These are phyloP conservation scores for Penicillium freii DNA, from an alignment of 2,329 filamentous ascomycete genomes.

Conservation along the genomic window DNA sequence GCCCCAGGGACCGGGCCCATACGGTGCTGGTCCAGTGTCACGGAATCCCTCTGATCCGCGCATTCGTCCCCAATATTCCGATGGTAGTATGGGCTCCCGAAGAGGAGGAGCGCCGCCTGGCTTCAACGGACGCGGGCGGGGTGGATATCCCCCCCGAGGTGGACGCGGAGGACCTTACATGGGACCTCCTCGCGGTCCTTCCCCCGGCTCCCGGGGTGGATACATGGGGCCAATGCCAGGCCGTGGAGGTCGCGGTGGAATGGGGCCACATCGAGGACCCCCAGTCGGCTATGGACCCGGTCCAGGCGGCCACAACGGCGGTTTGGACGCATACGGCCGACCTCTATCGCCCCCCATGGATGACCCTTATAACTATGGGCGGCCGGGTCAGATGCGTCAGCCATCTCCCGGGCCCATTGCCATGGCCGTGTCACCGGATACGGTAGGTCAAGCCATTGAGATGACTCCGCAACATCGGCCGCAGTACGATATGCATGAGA, in stretches of 20 bases:
- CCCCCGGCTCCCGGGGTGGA: slow-evolving; percentile 45
- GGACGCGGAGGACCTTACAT: slow-evolving; percentile 43
- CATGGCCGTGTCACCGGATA: slow-evolving; percentile 38
- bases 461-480: slow-evolving; percentile 71
- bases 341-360: slow-evolving; percentile 27
- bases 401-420: slow-evolving; percentile 36
- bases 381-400: slow-evolving; percentile 21
- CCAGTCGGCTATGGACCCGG: slow-evolving; percentile 46
- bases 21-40: slow-evolving; percentile 33
- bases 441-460: slow-evolving; percentile 67
- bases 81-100: slow-evolving; percentile 46
- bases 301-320: slow-evolving; percentile 38
- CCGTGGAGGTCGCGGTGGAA: slow-evolving; percentile 40
- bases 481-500: slow-evolving; percentile 19
- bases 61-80: slow-evolving; percentile 48
- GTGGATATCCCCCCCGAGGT: slow-evolving; percentile 51
- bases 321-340: slow-evolving; percentile 38
- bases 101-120: slow-evolving; percentile 41
- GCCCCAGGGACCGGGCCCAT: slow-evolving; percentile 32
- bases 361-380: slow-evolving; percentile 27
- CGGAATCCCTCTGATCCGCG: slow-evolving; percentile 45
- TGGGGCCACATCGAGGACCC: slow-evolving; percentile 42
- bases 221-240: slow-evolving; percentile 36
- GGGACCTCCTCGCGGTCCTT: slow-evolving; percentile 33
- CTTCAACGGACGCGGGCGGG: slow-evolving; percentile 56